These are phyloP conservation scores for Lepidium sativum DNA, from an alignment of 345 rosid species.

Conservation along the genomic window DNA sequence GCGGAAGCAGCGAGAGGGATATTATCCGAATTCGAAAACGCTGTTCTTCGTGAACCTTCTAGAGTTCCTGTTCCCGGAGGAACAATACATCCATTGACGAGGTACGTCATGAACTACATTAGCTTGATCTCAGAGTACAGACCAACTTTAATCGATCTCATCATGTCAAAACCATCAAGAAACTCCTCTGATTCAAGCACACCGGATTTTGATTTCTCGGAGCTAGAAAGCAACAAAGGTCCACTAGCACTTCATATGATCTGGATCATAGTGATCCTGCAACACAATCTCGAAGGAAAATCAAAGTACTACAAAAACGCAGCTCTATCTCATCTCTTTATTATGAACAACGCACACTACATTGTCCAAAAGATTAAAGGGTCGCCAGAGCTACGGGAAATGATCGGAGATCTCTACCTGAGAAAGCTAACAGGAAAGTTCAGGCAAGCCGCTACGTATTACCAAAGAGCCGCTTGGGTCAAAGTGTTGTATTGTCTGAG, in stretches of 20 bases:
- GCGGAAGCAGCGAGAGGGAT: constrained; percentile 95
- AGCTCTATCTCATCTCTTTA: constrained; percentile 63
- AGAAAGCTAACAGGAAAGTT: constrained; percentile 70
- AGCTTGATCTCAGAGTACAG: constrained; percentile 93
- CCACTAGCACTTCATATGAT: constrained; percentile 83
- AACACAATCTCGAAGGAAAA: constrained; percentile 78
- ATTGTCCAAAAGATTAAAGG: constrained; percentile 81
- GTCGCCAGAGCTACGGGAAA: constrained; percentile 68
- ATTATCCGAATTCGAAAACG: constrained; percentile 82
- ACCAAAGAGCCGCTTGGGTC: constrained; percentile 95
- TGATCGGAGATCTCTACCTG: constrained; percentile 92
- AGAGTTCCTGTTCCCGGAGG: constrained; percentile 85
- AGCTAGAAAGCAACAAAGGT: constrained; percentile 56
- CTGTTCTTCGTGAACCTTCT: constrained; percentile 75
- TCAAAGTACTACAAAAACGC: constrained; percentile 74
- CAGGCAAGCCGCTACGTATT: constrained; percentile 72
- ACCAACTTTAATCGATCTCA: constrained; percentile 68
- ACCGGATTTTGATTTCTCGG: constrained; percentile 75
- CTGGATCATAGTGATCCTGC: constrained; percentile 80
- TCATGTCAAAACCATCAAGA: constrained; percentile 85
- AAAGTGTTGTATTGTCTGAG: constrained; percentile 73
- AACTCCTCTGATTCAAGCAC: constrained; percentile 59
- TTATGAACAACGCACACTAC: constrained; percentile 94
- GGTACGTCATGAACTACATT: constrained; percentile 96
- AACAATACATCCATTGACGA: constrained; percentile 88